Percentiles rank a stretch among this genome's conserved stretches.
Conservation (phyloP, 306 rosid species). For the Macrotyloma uniflorum region DNA sequence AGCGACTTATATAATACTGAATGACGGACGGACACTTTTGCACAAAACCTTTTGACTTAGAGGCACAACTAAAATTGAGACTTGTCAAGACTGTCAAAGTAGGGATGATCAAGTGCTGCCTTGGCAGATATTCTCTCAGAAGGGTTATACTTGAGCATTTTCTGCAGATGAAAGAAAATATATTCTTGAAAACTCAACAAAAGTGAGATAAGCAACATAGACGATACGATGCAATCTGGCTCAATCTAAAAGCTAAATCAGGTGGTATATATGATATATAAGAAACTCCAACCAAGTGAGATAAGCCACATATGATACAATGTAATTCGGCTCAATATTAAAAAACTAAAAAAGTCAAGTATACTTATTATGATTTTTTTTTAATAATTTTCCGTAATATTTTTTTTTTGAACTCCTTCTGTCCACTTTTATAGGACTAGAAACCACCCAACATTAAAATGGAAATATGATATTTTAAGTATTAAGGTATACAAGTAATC, state of each 20-base stretch:
- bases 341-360: too few species aligned
- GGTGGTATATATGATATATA: too few species aligned
- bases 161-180: slow-evolving; percentile 53
- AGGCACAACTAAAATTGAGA: slow-evolving; percentile 64
- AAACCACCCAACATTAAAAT: neutral
- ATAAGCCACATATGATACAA: too few species aligned
- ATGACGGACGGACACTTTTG: slow-evolving; percentile 21
- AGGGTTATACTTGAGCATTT: slow-evolving; percentile 87
- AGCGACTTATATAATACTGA: neutral
- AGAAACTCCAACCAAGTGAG: too few species aligned
- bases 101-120: slow-evolving; percentile 94
- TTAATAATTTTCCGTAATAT: neutral
- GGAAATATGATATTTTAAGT: neutral
- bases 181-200: neutral
- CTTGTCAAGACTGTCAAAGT: slow-evolving; percentile 89
- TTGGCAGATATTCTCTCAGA: slow-evolving; percentile 95
- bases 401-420: neutral
- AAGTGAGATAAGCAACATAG: neutral
- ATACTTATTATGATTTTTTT: too few species aligned
- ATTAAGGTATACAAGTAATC: neutral
- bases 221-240: neutral
- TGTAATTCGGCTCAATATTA: too few species aligned
- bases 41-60: slow-evolving; percentile 11
- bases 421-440: neutral
- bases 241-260: too few species aligned